A percentile compares a stretch with the other conserved stretches of the same genome.
These are phyloP conservation scores for Plasmodium berghei DNA, from an alignment of 169 alveolate species.

Conservation along the genomic window DNA sequence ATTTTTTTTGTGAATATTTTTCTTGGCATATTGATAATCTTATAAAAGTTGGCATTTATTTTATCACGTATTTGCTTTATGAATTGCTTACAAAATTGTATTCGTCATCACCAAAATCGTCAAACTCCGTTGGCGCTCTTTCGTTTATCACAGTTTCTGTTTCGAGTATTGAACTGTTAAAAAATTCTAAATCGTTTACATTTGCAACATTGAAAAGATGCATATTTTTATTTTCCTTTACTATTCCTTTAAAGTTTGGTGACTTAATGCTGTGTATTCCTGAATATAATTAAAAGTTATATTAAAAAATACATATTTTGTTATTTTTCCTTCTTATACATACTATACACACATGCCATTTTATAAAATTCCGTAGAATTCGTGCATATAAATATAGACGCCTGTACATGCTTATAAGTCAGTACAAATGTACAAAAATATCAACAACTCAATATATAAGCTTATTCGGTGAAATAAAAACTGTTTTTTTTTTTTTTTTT, in stretches of 20 bases:
- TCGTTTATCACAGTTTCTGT: slow-evolving; percentile 49
- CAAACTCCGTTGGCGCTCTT: slow-evolving; percentile 21
- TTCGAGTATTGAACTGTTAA: slow-evolving; percentile 38
- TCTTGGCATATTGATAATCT: background rate
- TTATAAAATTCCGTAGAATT: background rate
- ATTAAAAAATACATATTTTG: background rate
- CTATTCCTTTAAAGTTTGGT: slow-evolving; percentile 17
- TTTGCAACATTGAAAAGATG: slow-evolving; percentile 34
- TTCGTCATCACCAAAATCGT: slow-evolving; percentile 55
- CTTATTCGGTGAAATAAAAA: background rate
- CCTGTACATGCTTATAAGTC: background rate
- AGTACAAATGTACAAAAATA: background rate
- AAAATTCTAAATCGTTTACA: slow-evolving; percentile 15
- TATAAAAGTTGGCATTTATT: slow-evolving; percentile 2
- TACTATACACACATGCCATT: background rate
- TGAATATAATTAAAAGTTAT: slow-evolving; percentile 7
- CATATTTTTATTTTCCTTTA: slow-evolving; percentile 24
- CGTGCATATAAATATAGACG: background rate
- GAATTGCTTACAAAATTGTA: slow-evolving; percentile 47
- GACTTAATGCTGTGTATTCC: slow-evolving; percentile 32
- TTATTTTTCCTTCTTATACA: background rate
- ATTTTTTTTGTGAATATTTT: background rate
- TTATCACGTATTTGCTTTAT: background rate
- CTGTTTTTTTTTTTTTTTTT: background rate
- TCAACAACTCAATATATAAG: background rate